Evolutionary conservation across 768 basidiomycete genomes (phyloP), one percentile per base, ranked within the genome.

Genomic region (Sistotremastrum niveocremeum): DNA sequence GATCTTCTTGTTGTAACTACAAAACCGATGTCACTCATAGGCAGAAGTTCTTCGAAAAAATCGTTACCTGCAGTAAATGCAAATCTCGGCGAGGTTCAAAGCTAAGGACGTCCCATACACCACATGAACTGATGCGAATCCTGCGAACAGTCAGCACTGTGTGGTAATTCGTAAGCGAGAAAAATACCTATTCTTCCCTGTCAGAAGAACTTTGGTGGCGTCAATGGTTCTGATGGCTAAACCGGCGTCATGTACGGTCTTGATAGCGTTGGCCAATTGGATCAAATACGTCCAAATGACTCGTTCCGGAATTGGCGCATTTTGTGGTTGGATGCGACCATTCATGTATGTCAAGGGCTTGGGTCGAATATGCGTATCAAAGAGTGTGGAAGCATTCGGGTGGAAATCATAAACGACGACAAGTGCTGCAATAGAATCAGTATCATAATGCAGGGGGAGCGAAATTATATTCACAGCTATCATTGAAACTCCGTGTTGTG

Each of bases 341-440:
- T 59, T 59, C 44, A 63, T 54, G 44, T 60, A 65, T 3, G 57
- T 54, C 10, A 65, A 57, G 8, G 71, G 58, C 53, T 72, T 74
- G 32, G 73, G 66, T 44, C 79, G 80, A 47, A 94, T 65, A 56
- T 95, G 79, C 33, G 74, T 70, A 37, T 94, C 86, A 52, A 67
- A 80, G 1, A 99, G 72, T 0, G 90, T 95, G 50, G 78, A 72
- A 1, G 90, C 74, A 52, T 81, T 77, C 0, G 95, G 79, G 56
- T 91, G 79, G 60, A 87, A 97, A 36, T 88, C 79, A 57, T 91
- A 95, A 0, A 83, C 86, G 11, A 98, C 81, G 34, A 98, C 79
- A 31, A 99, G 74, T 6, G 95, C 93, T 93, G 49, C 12, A 39
- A 34, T 39, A 34, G 32, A 40, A 37, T 12, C 30, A 37, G 48